Conservation (phyloP, 345 rosid species). For the Balakata baccata region DNA sequence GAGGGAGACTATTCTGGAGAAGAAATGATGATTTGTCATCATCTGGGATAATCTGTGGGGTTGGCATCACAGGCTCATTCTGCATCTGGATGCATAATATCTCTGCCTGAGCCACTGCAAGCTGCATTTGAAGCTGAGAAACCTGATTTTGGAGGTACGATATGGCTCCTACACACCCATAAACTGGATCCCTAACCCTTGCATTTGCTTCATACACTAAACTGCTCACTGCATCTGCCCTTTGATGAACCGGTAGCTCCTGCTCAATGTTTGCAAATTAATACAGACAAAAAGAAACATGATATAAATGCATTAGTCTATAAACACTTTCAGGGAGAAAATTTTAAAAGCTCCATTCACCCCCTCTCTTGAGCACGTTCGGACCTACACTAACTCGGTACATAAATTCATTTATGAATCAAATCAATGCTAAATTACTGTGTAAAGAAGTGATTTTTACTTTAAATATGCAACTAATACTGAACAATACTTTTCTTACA, state of each 20-base stretch:
- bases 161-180: constrained; percentile 36
- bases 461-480: too few relatives aligned
- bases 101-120: constrained; percentile 32
- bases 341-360: too few relatives aligned
- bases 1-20: constrained; percentile 18
- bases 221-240: constrained; percentile 39
- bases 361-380: too few relatives aligned
- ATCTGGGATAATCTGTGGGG: constrained; percentile 1
- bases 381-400: too few relatives aligned
- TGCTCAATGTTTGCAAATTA: too few relatives aligned
- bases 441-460: too few relatives aligned
- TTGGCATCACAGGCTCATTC: constrained; percentile 18
- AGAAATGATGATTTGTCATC: constrained; percentile 15
- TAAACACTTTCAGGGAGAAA: too few relatives aligned
- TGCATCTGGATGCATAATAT: constrained; percentile 33
- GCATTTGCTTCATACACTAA: constrained; percentile 34
- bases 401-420: not conserved
- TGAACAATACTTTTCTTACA: too few relatives aligned
- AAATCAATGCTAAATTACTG: too few relatives aligned
- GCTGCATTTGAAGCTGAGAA: constrained; percentile 33
- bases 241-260: constrained; percentile 30
- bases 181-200: constrained; percentile 33
- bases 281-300: too few relatives aligned
- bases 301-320: too few relatives aligned
- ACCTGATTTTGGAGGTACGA: constrained; percentile 32